A percentile compares a stretch with the other conserved stretches of the same genome.
These are phyloP conservation scores for Fusarium oligoseptatum DNA, from an alignment of 2,329 filamentous ascomycete genomes.

Conservation along the genomic window DNA sequence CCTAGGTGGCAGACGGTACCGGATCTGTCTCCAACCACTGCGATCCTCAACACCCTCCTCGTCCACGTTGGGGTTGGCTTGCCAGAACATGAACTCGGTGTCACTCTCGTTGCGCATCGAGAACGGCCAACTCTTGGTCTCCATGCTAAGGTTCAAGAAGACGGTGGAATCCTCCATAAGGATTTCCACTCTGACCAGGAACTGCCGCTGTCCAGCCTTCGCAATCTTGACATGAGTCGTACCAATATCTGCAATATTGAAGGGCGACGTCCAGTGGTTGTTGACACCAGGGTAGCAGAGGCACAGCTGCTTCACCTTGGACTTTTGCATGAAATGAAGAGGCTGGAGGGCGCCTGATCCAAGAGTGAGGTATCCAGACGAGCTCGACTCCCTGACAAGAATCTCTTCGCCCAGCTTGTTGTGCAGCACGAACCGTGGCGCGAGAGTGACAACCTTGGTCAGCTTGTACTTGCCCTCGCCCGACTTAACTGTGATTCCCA, in stretches of 20 bases:
- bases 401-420: constrained; percentile 93
- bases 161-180: constrained; percentile 94
- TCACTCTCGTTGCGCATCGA: constrained; percentile 99
- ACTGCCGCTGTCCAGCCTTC: constrained; percentile 89
- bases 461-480: constrained; percentile 98
- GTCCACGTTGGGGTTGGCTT: constrained; percentile 91
- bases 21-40: constrained; percentile 91
- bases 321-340: constrained; percentile 89
- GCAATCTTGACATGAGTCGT: constrained; percentile 94
- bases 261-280: constrained; percentile 97
- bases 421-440: constrained; percentile 92
- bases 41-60: constrained; percentile 88
- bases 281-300: constrained; percentile 94
- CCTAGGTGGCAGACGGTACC: constrained; percentile 90
- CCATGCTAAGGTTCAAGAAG: constrained; percentile 89
- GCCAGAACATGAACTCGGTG: constrained; percentile 95
- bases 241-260: constrained; percentile 96
- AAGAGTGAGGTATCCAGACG: constrained; percentile 84
- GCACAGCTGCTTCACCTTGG: constrained; percentile 87
- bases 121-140: constrained; percentile 97
- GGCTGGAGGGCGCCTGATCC: constrained; percentile 85
- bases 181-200: constrained; percentile 87
- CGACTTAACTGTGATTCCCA: constrained; percentile 88
- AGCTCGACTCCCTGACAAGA: constrained; percentile 91
- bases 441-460: constrained; percentile 93